phyloP scores from a whole-genome alignment of 164 flowering plant species.

The Houttuynia cordata region DNA sequence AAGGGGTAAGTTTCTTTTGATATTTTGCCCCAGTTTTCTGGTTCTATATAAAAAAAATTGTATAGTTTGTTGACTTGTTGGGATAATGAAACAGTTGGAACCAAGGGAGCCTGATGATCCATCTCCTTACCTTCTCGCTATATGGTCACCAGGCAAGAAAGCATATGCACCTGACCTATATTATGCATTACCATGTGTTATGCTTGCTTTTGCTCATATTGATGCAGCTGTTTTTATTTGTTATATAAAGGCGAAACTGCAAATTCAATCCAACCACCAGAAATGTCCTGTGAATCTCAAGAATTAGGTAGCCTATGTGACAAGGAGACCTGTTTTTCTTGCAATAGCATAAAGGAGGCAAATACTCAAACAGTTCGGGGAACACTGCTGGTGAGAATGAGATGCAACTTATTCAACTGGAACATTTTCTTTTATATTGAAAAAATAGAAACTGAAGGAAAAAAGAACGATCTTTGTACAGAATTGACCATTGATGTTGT shows the following conservation, averaged over 20 bases:
- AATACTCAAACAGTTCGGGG: slow-evolving; percentile 64
- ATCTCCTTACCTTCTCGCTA: slow-evolving; percentile 78
- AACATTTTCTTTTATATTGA: not conserved
- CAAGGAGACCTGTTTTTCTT: slow-evolving; percentile 52
- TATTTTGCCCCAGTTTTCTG: not conserved
- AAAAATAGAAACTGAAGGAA: not conserved
- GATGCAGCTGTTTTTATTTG: not conserved
- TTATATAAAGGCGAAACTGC: slow-evolving; percentile 69
- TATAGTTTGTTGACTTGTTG: slow-evolving; percentile 1
- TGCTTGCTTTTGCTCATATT: not conserved
- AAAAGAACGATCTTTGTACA: not conserved
- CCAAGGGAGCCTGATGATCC: slow-evolving; percentile 81
- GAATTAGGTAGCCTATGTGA: slow-evolving; percentile 37
- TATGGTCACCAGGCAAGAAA: slow-evolving; percentile 91
- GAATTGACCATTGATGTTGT: not conserved
- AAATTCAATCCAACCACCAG: slow-evolving; percentile 61
- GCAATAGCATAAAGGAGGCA: slow-evolving; percentile 61
- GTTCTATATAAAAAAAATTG: not conserved
- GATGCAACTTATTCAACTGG: not conserved
- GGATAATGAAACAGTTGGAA: slow-evolving; percentile 57
- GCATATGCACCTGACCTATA: not conserved
- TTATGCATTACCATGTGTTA: no score
- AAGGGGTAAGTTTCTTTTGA: slow-evolving; percentile 42
- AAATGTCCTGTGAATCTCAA: slow-evolving; percentile 33
- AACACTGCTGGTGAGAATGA: slow-evolving; percentile 54